These are phyloP conservation scores for Isoetes engelmannii DNA, from an alignment of 83 land plant genomes.

Conservation along the genomic window DNA sequence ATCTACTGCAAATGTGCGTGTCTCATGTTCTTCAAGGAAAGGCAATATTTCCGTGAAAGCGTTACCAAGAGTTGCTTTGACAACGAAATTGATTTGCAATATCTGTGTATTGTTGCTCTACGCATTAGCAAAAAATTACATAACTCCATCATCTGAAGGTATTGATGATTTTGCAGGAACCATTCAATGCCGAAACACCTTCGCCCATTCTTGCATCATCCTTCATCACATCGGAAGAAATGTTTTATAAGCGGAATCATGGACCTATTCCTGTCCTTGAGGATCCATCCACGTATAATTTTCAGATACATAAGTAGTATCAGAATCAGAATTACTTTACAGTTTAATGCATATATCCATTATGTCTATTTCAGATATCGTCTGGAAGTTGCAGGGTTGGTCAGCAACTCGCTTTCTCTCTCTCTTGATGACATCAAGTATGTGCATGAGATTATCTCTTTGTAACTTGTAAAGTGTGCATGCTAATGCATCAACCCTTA, in stretches of 20 bases:
- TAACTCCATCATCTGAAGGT: not conserved
- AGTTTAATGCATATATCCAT: not conserved
- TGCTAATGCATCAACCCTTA: not conserved
- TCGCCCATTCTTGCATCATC: slow-evolving; percentile 49
- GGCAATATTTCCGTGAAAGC: not conserved
- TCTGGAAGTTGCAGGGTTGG: slow-evolving; percentile 53
- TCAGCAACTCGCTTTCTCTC: slow-evolving; percentile 36
- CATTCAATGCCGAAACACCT: slow-evolving; percentile 95
- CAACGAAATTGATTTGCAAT: not conserved
- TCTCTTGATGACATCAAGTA: slow-evolving; percentile 66
- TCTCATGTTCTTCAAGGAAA: not conserved
- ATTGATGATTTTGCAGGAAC: slow-evolving; percentile 48
- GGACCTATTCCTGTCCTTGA: slow-evolving; percentile 89
- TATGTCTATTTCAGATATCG: slow-evolving; percentile 40
- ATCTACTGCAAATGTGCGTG: not conserved
- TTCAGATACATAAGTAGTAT: not conserved
- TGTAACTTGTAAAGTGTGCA: too few species aligned
- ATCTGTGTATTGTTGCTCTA: not conserved
- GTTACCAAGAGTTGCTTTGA: not conserved
- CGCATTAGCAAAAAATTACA: not conserved
- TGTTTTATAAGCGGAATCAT: slow-evolving; percentile 93
- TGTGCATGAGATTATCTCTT: not conserved
- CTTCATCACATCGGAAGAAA: slow-evolving; percentile 75
- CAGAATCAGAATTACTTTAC: not conserved
- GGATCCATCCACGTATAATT: slow-evolving; percentile 46